Conservation (phyloP, 2,329 filamentous ascomycete genomes). For the Pseudogymnoascus sp. region DNA sequence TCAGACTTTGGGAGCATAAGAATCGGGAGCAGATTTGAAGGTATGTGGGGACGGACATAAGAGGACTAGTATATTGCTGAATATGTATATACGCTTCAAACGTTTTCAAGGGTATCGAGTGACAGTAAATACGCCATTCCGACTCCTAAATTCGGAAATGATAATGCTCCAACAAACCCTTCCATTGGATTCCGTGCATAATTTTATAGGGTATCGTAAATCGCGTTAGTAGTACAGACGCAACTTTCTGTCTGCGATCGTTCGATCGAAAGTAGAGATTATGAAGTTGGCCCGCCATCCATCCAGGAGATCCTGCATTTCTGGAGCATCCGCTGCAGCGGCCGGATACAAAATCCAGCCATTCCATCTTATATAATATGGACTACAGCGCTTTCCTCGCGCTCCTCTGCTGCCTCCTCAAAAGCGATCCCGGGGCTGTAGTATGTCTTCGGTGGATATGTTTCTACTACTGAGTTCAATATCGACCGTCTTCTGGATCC, state of each 20-base stretch:
- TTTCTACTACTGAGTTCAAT: constrained; percentile 7
- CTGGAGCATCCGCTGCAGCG: neutral
- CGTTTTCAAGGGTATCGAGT: neutral
- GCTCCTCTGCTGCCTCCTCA: neutral
- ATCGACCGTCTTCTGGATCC: constrained; percentile 9
- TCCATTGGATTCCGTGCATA: neutral
- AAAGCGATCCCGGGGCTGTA: neutral
- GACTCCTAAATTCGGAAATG: neutral
- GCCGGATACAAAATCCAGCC: neutral
- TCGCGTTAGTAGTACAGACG: neutral
- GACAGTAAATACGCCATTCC: constrained; percentile 1
- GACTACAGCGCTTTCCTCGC: neutral
- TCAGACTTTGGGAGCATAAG: neutral
- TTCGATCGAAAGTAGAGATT: neutral
- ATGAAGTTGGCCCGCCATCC: neutral
- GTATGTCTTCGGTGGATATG: constrained; percentile 4
- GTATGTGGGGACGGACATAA: neutral
- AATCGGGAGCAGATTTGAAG: neutral
- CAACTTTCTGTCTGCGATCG: neutral
- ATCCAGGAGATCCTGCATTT: neutral
- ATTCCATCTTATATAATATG: neutral
- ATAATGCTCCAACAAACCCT: neutral
- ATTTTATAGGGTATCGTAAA: neutral
- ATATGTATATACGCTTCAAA: constrained; percentile 1
- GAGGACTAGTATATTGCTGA: neutral